phyloP scores from a whole-genome alignment of 192 early-diverging fungal species.

The Gryganskiella cystojenkinii region DNA sequence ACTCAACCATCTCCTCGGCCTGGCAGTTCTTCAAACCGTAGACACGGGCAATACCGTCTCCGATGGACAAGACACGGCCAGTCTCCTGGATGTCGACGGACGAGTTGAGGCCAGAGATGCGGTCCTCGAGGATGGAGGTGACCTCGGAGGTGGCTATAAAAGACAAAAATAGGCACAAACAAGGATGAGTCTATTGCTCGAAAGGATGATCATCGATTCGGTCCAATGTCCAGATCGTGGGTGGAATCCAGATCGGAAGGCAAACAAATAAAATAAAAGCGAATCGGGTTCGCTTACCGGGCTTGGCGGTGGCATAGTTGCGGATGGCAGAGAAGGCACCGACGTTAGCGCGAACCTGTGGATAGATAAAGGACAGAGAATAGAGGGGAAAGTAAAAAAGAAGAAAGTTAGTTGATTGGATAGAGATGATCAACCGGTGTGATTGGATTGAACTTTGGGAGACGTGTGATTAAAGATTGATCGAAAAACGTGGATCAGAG shows the following conservation, averaged over 20 bases:
- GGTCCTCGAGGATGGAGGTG: conserved; percentile 96
- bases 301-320: conserved; percentile 67
- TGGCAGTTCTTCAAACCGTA: conserved; percentile 98
- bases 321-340: conserved; percentile 66
- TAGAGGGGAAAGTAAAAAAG: too few species aligned
- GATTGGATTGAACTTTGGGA: not conserved
- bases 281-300: conserved; percentile 26
- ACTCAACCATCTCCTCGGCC: conserved; percentile 69
- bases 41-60: conserved; percentile 99
- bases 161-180: too few species aligned
- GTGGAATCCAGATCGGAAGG: too few species aligned
- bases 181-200: too few species aligned
- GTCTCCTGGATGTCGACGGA: conserved; percentile 96
- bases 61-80: conserved; percentile 98
- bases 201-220: too few species aligned
- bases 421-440: not conserved
- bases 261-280: too few species aligned
- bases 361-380: not conserved
- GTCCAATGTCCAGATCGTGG: too few species aligned
- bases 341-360: conserved; percentile 66
- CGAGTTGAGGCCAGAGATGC: conserved; percentile 89
- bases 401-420: not conserved
- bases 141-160: conserved; percentile 89
- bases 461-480: too few species aligned
- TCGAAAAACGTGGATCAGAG: too few species aligned